Conservation (phyloP, 768 basidiomycete species). For the Flagelloscypha sp. region DNA sequence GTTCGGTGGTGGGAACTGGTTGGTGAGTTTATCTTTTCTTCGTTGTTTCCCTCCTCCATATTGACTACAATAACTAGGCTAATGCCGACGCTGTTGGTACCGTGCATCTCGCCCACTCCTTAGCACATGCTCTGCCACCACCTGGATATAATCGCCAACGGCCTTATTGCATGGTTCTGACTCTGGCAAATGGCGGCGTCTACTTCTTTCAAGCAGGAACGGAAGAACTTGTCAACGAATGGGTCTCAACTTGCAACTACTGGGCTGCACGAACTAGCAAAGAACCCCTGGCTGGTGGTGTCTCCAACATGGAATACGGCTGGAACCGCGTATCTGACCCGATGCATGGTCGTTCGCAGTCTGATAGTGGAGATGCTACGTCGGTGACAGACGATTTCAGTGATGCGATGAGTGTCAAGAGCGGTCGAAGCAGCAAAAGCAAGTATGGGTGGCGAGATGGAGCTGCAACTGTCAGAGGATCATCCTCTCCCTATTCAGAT, state of each 20-base stretch:
- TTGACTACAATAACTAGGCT: constrained; percentile 39
- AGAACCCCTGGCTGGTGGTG: constrained; percentile 91
- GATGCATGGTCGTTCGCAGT: constrained; percentile 42
- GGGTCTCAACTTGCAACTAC: constrained; percentile 99
- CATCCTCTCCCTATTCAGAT: constrained; percentile 70
- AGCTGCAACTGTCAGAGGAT: constrained; percentile 51
- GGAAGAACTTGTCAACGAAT: constrained; percentile 96
- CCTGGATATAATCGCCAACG: constrained; percentile 89
- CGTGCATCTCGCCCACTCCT: constrained; percentile 76
- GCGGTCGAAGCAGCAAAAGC: constrained; percentile 66
- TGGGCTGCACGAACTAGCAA: constrained; percentile 96
- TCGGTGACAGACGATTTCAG: constrained; percentile 39
- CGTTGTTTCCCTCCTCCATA: constrained; percentile 1
- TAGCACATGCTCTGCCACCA: constrained; percentile 80
- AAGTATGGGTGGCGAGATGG: constrained; percentile 69
- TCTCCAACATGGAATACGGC: constrained; percentile 99
- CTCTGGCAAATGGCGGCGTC: constrained; percentile 80
- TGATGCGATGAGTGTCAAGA: constrained; percentile 68
- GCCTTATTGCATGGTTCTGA: constrained; percentile 92
- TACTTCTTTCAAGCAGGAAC: constrained; percentile 99
- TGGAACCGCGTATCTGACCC: constrained; percentile 77
- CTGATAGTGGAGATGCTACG: constrained; percentile 49
- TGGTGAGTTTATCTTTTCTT: constrained; percentile 51
- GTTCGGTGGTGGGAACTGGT: constrained; percentile 97
- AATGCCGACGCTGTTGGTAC: constrained; percentile 83